Base-by-base conservation (phyloP, 2,329 filamentous ascomycete genomes). In the Aureobasidium musti region DNA sequence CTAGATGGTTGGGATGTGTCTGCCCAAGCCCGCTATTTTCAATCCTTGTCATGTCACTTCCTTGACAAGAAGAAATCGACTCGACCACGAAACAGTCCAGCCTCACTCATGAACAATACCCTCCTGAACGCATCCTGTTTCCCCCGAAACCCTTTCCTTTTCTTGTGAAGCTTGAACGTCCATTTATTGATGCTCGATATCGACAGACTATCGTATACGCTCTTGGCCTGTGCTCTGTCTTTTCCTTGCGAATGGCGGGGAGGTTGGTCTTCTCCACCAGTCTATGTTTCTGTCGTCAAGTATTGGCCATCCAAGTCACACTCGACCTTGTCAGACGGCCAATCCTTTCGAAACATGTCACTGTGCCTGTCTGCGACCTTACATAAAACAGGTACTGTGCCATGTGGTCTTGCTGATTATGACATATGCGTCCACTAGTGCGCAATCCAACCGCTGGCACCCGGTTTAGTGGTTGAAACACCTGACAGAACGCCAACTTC, bases 381-480 rank as follows among this genome's bases (percentile, higher is more conserved):
- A 52, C 45, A 52, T 30, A 50, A 63, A 63, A 50, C 59, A 52
- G 41, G 59, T 35, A 33, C 33, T 41, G 33, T 41, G n/a, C 59
- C 59, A 63, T 50, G 59, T 41, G 45, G n/a, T 39, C n/a, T 5
- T 35, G 30, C 30, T 37, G 30, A 5, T 7, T 35, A 50, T 63
- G 59, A 61, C 57, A 61, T 63, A 41, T 49, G 43, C 37, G 6
- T 7, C 45, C 59, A 41, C 59, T 63, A 63, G 45, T 41, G 59
- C 13, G 33, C 57, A 3, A 41, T 39, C 41, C 21, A 35, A 35
- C 59, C 59, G 59, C 45, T 63, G 45, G 47, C 43, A 23, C 59
- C 59, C 59, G 43, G 45, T 50, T 52, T 63, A 57, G n/a, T 43
- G 54, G 43, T 43, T 37, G 54, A 43, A 57, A 57, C 53, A 57